Percentiles rank a stretch among this genome's conserved stretches.
phyloP scores from a whole-genome alignment of 257 asterid species.

The Ophiorrhiza pumila region DNA sequence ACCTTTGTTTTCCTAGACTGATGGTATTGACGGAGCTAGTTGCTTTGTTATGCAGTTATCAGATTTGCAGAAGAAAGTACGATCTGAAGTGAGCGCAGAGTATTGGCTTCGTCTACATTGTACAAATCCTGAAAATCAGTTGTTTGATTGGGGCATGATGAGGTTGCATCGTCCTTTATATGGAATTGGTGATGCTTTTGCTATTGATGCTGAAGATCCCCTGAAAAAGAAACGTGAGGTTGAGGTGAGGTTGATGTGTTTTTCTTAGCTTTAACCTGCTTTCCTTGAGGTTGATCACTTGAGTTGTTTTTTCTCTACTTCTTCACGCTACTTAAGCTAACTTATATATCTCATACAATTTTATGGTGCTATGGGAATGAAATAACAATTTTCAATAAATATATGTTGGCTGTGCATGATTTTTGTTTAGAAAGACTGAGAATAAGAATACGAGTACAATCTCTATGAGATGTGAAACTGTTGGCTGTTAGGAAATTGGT shows the following conservation, averaged over 20 bases:
- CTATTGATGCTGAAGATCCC: conserved; percentile 83
- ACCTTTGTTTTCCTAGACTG: background rate
- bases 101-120: conserved; percentile 94
- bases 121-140: conserved; percentile 78
- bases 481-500: background rate
- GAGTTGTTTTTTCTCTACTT: background rate
- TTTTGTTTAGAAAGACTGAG: background rate
- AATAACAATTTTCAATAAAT: background rate
- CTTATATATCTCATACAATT: background rate
- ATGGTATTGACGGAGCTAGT: conserved; percentile 15
- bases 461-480: background rate
- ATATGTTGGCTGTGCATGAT: background rate
- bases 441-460: background rate
- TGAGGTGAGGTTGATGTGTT: conserved; percentile 48
- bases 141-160: conserved; percentile 99
- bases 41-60: conserved; percentile 55
- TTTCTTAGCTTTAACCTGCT: background rate
- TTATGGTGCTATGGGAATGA: background rate
- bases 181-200: conserved; percentile 96
- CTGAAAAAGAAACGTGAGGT: conserved; percentile 92
- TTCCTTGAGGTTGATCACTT: background rate
- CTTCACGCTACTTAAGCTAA: background rate
- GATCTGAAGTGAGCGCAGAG: conserved; percentile 87
- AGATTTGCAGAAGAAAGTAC: conserved; percentile 75
- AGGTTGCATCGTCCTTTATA: conserved; percentile 73